phyloP scores from a whole-genome alignment of 177 flowering plant species.

The Vitis hybrid region DNA sequence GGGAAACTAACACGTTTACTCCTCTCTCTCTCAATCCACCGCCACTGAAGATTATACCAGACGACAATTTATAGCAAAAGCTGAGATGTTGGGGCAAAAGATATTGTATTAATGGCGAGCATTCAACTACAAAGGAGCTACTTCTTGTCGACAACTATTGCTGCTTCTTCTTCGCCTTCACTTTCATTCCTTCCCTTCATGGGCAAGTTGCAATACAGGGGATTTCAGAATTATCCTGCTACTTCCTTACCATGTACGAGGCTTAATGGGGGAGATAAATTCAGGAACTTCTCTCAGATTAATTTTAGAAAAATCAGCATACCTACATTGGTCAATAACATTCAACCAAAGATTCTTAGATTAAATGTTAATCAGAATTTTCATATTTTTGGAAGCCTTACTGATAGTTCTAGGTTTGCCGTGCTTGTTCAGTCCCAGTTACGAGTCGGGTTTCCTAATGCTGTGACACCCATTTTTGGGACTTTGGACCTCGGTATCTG shows the following conservation, averaged over 20 bases:
- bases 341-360: conserved; percentile 16
- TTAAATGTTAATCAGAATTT: conserved; percentile 15
- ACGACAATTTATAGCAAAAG: too few relatives aligned
- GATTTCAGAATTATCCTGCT: conserved; percentile 24
- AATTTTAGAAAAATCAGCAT: conserved; percentile 25
- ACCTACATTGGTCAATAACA: conserved; percentile 1
- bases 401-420: conserved; percentile 11
- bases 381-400: conserved; percentile 12
- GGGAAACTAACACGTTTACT: too few relatives aligned
- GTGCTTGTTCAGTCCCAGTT: conserved; percentile 12
- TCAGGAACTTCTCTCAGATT: conserved; percentile 24
- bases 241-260: conserved; percentile 17
- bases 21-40: too few relatives aligned
- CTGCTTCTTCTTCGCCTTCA: conserved; percentile 2
- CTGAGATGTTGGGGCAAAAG: too few relatives aligned
- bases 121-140: conserved; percentile 1
- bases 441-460: conserved; percentile 15
- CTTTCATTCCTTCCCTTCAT: conserved; percentile 5
- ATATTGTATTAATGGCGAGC: neutral
- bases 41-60: too few relatives aligned
- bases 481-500: conserved; percentile 12
- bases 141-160: neutral
- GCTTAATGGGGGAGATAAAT: conserved; percentile 14
- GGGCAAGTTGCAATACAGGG: conserved; percentile 41
- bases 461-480: conserved; percentile 14